Base-by-base conservation (phyloP, 257 asterid genomes). In the Osmanthus fragrans region DNA sequence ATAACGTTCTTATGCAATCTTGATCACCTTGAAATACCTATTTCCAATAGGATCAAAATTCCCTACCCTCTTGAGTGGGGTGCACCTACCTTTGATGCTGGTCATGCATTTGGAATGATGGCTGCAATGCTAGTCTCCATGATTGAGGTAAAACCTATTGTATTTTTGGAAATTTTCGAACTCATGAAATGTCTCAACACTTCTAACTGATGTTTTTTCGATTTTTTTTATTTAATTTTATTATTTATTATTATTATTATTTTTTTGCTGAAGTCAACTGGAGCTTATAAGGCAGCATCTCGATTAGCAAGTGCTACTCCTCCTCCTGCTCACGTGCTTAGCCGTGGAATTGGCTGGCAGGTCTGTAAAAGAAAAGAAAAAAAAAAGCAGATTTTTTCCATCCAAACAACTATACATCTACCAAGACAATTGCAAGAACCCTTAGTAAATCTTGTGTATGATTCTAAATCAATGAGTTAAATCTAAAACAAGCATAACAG, bases 281-380 rank as follows among this genome's bases (percentile, higher is more conserved):
- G 98, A 84, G 96, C 98, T 29, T 95, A 91, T 33, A 95, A 95
- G 85, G 97, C 97, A 7, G 99, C 99, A 54, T 87, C 99, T 77
- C 98, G 99, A 81, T 81, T 95, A 77, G 98, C 99, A 47, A 95
- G 99, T 72, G 98, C 99, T 39, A 95, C 99, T 29, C 98, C 97
- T 3, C 99, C 99, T 84, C 99, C 99, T 45, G 96, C 99, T 80
- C 98, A 95, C 78, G 98, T 95, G 80, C 97, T 95, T 73, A 95
- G 99, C 88, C 99, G 99, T 5, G 99, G 99, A 82, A 93, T 95
- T 34, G 99, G 99, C 66, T 93, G 99, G 99, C 99, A 95, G 98
- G 98, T 94, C 72, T 70, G 91, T 70, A 16, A 70, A 6, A 18
- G 63, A 18, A 19, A 54, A 34, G 36, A 49, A 18, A 27, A 18